Percentiles rank a stretch among this genome's conserved stretches.
Evolutionary conservation across 148 eudicot genomes (phyloP).

Genomic region (Suaeda aralocaspica): DNA sequence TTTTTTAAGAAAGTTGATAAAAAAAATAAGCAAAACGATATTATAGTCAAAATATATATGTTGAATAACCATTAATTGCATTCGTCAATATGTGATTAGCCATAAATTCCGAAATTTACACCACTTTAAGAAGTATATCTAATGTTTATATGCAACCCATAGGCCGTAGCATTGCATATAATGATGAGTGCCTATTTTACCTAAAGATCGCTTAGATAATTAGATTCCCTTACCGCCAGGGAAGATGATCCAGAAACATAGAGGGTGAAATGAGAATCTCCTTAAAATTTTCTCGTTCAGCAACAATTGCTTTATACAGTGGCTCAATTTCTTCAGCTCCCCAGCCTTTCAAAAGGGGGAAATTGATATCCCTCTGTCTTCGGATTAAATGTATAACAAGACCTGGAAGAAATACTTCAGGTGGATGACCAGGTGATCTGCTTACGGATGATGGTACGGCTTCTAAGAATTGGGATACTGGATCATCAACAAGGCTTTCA

Average conservation of each 20-base stretch:
- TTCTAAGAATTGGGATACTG: conserved; percentile 49
- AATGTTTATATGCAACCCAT: too few species aligned
- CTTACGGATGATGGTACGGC: conserved; percentile 39
- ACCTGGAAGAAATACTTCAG: conserved; percentile 64
- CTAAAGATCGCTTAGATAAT: too few species aligned
- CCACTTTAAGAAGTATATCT: too few species aligned
- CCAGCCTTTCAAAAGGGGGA: conserved; percentile 47
- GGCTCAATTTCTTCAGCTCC: conserved; percentile 30
- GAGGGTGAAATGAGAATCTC: conserved; percentile 60
- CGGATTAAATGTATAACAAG: conserved; percentile 52
- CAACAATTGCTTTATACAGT: conserved; percentile 51
- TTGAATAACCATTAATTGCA: too few species aligned
- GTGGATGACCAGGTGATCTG: conserved; percentile 34
- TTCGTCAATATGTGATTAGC: too few species aligned
- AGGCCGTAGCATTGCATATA: too few species aligned
- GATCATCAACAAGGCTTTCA: conserved; percentile 29
- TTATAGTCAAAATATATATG: too few species aligned
- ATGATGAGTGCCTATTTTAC: too few species aligned
- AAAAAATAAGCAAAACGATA: background rate
- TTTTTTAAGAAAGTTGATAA: background rate
- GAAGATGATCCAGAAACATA: conserved; percentile 87
- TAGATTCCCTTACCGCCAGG: conserved; percentile 83
- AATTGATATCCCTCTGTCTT: conserved; percentile 27
- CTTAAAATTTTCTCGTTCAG: conserved; percentile 56
- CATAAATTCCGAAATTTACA: too few species aligned